Base-by-base conservation (phyloP, 768 basidiomycete genomes). In the Chalciporus piperatus region DNA sequence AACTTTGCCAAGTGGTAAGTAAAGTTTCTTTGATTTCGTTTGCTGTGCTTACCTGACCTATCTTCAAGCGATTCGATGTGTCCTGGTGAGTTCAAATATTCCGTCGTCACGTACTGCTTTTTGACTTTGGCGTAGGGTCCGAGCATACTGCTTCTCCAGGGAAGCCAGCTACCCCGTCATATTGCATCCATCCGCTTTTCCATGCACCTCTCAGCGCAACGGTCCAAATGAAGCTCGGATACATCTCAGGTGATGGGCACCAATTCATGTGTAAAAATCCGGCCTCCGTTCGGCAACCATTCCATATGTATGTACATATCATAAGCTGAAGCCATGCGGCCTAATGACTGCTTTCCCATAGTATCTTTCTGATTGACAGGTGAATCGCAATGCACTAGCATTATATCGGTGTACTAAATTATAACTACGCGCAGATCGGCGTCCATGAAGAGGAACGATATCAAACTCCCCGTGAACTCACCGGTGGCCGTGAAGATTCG, bases 231-330 rank as follows among this genome's bases (percentile, higher is more conserved):
- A 70, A 62, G 9, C 41, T 67, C 9, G 76, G 81, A 9, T 76
- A 84, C 59, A 60, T 80, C 19, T 82, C 83, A 17, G 65, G 62
- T 13, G 83, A 84, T 52, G 83, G 84, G 0, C 84, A 84, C 56
- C 56, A 71, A 9, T 85, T 80, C 55, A 45, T 55, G 1, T 84
- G 83, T 61, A 72, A 58, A 39, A 81, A 84, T 57, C 83, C 83
- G 4, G 69, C 63, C 7, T 59, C 73, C 11, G 52, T 72, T 55
- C 75, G 74, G 11, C 80, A 78, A 54, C 69, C 81, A 0, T 83
- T 79, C 61, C 83, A 84, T 57, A 78, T 85, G 80, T 84, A 64
- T 20, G 81, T 73, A 2, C 6, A 37, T 8, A 10, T 17, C n/a
- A 6, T 3, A 47, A 40, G 7, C 13, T 4, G n/a, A 13, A 14